Conservation (phyloP, 192 early-diverging fungal species). For the Rhizoclosmatium globosum region DNA sequence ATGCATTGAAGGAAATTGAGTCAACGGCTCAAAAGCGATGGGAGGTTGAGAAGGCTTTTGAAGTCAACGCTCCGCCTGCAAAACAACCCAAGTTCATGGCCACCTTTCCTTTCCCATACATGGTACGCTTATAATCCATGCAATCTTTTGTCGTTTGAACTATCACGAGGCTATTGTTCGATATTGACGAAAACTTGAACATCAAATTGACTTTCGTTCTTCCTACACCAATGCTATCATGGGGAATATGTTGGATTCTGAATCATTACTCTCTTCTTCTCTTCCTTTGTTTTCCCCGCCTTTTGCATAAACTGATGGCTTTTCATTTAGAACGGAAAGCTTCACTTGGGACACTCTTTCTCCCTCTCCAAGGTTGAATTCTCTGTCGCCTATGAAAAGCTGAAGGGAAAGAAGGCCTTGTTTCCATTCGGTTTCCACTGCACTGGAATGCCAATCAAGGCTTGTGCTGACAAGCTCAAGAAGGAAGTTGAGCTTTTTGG, state of each 20-base stretch:
- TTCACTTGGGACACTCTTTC: slow-evolving; percentile 98
- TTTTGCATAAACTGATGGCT: too few species aligned
- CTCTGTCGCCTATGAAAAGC: slow-evolving; percentile 90
- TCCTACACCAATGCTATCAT: too few species aligned
- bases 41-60: slow-evolving; percentile 80
- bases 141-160: slow-evolving; percentile 42
- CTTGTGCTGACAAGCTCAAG: slow-evolving; percentile 86
- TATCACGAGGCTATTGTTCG: too few species aligned
- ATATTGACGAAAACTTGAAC: too few species aligned
- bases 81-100: slow-evolving; percentile 90
- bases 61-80: slow-evolving; percentile 82
- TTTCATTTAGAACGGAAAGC: slow-evolving; percentile 42
- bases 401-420: slow-evolving; percentile 90
- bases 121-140: slow-evolving; percentile 68
- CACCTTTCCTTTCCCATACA: slow-evolving; percentile 97
- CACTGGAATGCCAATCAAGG: slow-evolving; percentile 99
- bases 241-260: too few species aligned
- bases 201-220: too few species aligned
- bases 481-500: slow-evolving; percentile 88
- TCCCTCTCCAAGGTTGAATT: slow-evolving; percentile 96
- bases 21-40: slow-evolving; percentile 78
- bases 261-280: too few species aligned
- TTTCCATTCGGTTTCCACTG: slow-evolving; percentile 98
- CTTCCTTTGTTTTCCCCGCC: too few species aligned
- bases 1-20: slow-evolving; percentile 63